Evolutionary conservation across 2,329 filamentous ascomycete genomes (phyloP), one percentile per base, ranked within the genome.

Genomic region (Triangularia setosa): DNA sequence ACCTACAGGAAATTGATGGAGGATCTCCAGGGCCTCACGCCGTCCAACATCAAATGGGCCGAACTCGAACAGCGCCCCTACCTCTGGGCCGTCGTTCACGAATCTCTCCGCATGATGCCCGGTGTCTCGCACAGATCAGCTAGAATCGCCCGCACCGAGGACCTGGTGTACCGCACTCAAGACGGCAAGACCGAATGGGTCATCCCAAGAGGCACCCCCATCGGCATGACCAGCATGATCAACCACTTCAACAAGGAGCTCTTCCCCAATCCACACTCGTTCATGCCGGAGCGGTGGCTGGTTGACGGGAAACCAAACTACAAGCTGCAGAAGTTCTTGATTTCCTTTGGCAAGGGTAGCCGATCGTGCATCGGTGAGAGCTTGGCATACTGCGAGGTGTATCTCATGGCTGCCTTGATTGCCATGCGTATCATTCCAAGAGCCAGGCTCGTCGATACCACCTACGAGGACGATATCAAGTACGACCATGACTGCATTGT

Each of bases 141-240:
- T 4, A 30, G 66, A 25, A 60, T 61, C 28, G 61, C 64, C 0
- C 62, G 66, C 18, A 58, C 62, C 59, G 28, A 77, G 27, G 72
- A 74, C 14, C 58, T 77, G 2, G 23, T 72, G 0, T 75, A 74
- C 53, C 68, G 65, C 11, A 61, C 60, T 18, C 40, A 56, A 16
- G 60, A 66, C 16, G 64, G 71, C n/a, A 68, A 69, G 33, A 68
- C 59, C 8, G 65, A 63, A 40, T 64, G 44, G 55, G 59, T 68
- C 33, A 72, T 76, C 48, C 69, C 68, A 1, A 65, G 72, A 62
- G 75, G 72, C 12, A 76, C 74, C 2, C 72, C 72, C 1, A 72
- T 75, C 6, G 71, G 72, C 21, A 76, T 76, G 74, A 74, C 72
- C 1, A 71, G 72, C 8, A 71, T 73, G 65, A 72, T 73, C 65